Evolutionary conservation across 2,329 filamentous ascomycete species (phyloP).

Genomic region (Ampelomyces quisqualis): DNA sequence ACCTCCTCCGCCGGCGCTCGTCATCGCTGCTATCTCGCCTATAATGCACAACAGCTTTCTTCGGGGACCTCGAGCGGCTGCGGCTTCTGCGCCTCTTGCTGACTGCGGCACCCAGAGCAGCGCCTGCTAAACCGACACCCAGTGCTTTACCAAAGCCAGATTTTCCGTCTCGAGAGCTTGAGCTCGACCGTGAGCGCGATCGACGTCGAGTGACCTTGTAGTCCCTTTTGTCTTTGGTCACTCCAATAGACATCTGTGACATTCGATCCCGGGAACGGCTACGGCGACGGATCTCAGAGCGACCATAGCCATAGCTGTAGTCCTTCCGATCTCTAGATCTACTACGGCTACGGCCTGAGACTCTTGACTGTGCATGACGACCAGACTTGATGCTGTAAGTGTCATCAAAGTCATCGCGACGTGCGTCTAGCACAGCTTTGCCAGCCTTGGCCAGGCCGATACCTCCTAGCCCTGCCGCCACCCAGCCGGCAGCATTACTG

Average conservation of each 20-base stretch:
- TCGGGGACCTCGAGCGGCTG: constrained; percentile 42
- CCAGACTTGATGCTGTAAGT: constrained; percentile 61
- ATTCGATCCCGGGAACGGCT: constrained; percentile 43
- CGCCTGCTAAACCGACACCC: constrained; percentile 43
- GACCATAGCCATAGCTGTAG: constrained; percentile 50
- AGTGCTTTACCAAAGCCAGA: constrained; percentile 42
- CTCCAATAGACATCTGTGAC: constrained; percentile 35
- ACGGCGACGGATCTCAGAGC: constrained; percentile 42
- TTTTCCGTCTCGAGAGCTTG: constrained; percentile 37
- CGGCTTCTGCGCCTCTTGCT: constrained; percentile 35
- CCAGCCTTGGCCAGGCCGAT: constrained; percentile 55
- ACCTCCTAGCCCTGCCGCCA: constrained; percentile 57
- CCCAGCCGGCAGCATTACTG: constrained; percentile 51
- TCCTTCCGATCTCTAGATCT: constrained; percentile 46
- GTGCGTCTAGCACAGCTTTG: constrained; percentile 54
- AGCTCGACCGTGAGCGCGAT: constrained; percentile 48
- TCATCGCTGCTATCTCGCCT: constrained; percentile 34
- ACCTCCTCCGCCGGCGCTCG: constrained; percentile 29
- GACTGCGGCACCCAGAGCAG: constrained; percentile 38
- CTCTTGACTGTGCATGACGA: constrained; percentile 38
- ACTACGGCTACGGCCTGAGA: constrained; percentile 39
- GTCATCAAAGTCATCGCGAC: constrained; percentile 58
- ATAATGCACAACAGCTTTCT: constrained; percentile 30
- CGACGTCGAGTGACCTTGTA: constrained; percentile 37
- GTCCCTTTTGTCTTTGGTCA: constrained; percentile 39